Percentiles rank a stretch among this genome's conserved stretches.
phyloP scores from a whole-genome alignment of 2,329 filamentous ascomycete species.

The Dothideomycetes sp. region DNA sequence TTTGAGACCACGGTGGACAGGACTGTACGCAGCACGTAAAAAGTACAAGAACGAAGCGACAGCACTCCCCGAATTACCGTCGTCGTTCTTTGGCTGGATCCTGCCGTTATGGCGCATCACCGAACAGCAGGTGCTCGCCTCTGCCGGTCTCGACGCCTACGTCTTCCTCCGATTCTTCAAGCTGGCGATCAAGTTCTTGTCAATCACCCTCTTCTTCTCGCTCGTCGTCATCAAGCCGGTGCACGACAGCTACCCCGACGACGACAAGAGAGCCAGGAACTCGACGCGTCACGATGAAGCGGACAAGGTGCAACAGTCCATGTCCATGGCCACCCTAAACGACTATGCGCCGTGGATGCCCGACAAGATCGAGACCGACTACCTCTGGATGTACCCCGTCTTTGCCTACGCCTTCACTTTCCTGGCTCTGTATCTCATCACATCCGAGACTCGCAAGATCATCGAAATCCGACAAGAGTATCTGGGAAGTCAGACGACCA shows the following conservation, averaged over 20 bases:
- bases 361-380: slow-evolving; percentile 39
- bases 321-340: slow-evolving; percentile 2
- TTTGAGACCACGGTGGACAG: slow-evolving; percentile 82
- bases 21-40: slow-evolving; percentile 82
- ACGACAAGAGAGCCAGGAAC: slow-evolving; percentile 24
- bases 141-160: slow-evolving; percentile 88
- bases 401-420: slow-evolving; percentile 90
- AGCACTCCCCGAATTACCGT: slow-evolving; percentile 66
- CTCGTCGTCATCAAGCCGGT: slow-evolving; percentile 75
- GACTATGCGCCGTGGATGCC: slow-evolving; percentile 11
- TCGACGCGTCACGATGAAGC: slow-evolving; percentile 13
- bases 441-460: slow-evolving; percentile 73
- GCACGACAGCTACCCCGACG: slow-evolving; percentile 56
- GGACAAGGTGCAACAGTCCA: slow-evolving; percentile 3
- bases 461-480: slow-evolving; percentile 84
- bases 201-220: slow-evolving; percentile 72
- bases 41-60: slow-evolving; percentile 58
- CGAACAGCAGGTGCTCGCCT: slow-evolving; percentile 80
- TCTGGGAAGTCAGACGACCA: slow-evolving; percentile 84
- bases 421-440: slow-evolving; percentile 72
- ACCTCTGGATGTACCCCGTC: slow-evolving; percentile 86
- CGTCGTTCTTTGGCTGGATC: slow-evolving; percentile 89
- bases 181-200: slow-evolving; percentile 79
- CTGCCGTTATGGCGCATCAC: slow-evolving; percentile 73
- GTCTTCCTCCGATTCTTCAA: slow-evolving; percentile 95